Conservation (phyloP, 805 yeast species). For the Metschnikowia reukaufii region DNA sequence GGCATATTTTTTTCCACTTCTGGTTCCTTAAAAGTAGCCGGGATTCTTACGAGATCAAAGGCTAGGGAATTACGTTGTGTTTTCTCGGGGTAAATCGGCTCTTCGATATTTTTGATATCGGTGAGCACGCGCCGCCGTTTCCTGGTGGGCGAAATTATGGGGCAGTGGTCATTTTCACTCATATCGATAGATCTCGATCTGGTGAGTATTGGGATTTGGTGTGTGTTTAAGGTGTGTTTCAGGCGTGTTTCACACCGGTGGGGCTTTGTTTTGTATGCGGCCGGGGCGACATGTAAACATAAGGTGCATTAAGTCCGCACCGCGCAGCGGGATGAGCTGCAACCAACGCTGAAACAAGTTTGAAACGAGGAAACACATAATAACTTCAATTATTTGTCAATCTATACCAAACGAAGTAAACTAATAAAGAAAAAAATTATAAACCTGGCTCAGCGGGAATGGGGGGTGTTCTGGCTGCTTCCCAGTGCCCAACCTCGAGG, state of each 20-base stretch:
- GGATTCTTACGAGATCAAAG: slow-evolving; percentile 22
- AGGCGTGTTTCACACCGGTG: not conserved
- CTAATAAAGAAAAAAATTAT: too few species aligned
- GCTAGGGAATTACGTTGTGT: slow-evolving; percentile 21
- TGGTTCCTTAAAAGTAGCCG: not conserved
- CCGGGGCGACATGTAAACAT: slow-evolving; percentile 2
- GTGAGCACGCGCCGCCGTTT: slow-evolving; percentile 22
- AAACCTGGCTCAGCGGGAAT: too few species aligned
- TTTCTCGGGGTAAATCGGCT: slow-evolving; percentile 18
- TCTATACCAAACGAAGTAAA: too few species aligned
- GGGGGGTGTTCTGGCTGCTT: too few species aligned
- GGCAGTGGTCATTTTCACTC: not conserved
- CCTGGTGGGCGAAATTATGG: slow-evolving; percentile 6
- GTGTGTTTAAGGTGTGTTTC: slow-evolving; percentile 7
- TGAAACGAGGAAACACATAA: too few species aligned
- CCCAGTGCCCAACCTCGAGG: too few species aligned
- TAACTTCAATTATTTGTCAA: too few species aligned
- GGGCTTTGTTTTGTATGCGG: not conserved
- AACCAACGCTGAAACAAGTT: too few species aligned
- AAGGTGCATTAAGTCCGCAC: not conserved
- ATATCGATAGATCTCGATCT: not conserved
- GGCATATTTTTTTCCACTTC: not conserved
- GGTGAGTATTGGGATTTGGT: not conserved
- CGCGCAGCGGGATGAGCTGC: not conserved
- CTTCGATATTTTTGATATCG: slow-evolving; percentile 15